phyloP scores from a whole-genome alignment of 2,329 filamentous ascomycete genomes.

The Coleophoma eucalyptorum region DNA sequence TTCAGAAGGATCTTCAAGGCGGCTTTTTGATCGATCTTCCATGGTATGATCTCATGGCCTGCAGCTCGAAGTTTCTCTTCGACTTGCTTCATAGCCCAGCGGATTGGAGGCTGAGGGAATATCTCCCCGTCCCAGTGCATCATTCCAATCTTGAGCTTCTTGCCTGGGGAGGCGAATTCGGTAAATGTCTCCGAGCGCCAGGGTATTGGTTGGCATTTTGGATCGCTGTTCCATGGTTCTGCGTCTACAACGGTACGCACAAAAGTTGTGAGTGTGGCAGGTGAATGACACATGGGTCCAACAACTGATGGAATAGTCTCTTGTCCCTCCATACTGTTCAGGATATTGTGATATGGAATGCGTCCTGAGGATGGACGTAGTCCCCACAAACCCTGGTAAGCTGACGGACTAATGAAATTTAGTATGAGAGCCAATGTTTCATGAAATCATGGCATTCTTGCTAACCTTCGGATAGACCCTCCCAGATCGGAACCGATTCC shows the following conservation, averaged over 20 bases:
- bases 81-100: slow-evolving; percentile 47
- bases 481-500: slow-evolving; percentile 61
- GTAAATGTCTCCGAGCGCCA: slow-evolving; percentile 24
- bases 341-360: neutral
- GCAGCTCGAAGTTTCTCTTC: slow-evolving; percentile 31
- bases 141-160: slow-evolving; percentile 29
- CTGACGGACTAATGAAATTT: neutral
- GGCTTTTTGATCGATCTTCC: slow-evolving; percentile 35
- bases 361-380: neutral
- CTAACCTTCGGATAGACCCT: slow-evolving; percentile 19
- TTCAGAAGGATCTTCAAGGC: slow-evolving; percentile 1
- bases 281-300: slow-evolving; percentile 29
- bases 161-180: slow-evolving; percentile 8
- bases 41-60: slow-evolving; percentile 50
- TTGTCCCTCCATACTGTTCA: slow-evolving; percentile 35
- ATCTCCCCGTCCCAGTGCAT: slow-evolving; percentile 3
- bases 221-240: slow-evolving; percentile 20
- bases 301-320: slow-evolving; percentile 13
- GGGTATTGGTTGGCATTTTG: slow-evolving; percentile 26
- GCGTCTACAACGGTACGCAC: slow-evolving; percentile 7
- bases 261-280: neutral
- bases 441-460: neutral
- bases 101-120: slow-evolving; percentile 35
- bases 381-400: neutral
- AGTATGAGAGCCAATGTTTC: neutral